Evolutionary conservation across 306 rosid species (phyloP).

Genomic region (Inga leiocalycina): DNA sequence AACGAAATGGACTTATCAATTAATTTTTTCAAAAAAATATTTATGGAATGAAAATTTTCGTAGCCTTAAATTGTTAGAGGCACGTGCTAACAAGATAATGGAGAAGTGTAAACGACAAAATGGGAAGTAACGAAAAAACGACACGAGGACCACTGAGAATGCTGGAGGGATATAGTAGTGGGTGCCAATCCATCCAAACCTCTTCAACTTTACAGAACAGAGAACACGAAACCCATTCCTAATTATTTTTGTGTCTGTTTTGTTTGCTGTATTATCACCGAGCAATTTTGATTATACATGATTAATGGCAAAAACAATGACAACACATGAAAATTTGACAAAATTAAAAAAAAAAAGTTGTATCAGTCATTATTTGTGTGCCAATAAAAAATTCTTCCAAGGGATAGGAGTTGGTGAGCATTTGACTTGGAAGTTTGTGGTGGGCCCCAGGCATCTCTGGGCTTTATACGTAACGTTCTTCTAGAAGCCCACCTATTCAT

Average conservation of each 20-base stretch:
- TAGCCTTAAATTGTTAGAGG: not conserved
- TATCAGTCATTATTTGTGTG: constrained; percentile 13
- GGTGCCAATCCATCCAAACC: constrained; percentile 35
- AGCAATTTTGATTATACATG: not conserved
- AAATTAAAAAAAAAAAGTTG: not conserved
- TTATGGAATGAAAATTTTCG: too few species aligned
- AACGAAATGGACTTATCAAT: too few species aligned
- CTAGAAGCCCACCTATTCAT: constrained; percentile 50
- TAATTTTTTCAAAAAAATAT: not conserved
- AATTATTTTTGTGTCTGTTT: not conserved
- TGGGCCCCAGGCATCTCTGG: constrained; percentile 46
- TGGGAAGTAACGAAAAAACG: constrained; percentile 28
- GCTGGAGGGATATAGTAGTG: constrained; percentile 19
- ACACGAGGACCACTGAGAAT: constrained; percentile 16
- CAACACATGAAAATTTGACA: constrained; percentile 25
- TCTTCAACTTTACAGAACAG: constrained; percentile 31
- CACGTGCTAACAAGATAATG: constrained; percentile 30
- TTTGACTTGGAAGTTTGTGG: constrained; percentile 49
- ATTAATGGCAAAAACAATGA: not conserved
- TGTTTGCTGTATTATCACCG: not conserved
- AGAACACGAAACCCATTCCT: constrained; percentile 21
- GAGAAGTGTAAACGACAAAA: constrained; percentile 29
- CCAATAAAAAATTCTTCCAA: constrained; percentile 10
- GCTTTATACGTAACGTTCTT: constrained; percentile 47
- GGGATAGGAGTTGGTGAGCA: constrained; percentile 63